Percentiles rank a stretch among this genome's conserved stretches.
Conservation (phyloP, 306 rosid species). For the Neltuma alba region DNA sequence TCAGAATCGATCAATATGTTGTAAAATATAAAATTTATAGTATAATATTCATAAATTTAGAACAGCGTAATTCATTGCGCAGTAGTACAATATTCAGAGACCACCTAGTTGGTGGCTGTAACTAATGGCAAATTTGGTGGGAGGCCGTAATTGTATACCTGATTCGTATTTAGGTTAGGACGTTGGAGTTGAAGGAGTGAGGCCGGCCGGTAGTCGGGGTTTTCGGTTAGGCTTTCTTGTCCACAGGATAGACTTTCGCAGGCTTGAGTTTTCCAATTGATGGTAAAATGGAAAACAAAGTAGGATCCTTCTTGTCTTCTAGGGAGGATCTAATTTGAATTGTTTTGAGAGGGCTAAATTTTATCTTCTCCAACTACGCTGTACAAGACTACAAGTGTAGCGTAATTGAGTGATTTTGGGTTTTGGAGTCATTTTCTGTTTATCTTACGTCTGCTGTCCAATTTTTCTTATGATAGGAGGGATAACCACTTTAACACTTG, state of each 20-base stretch:
- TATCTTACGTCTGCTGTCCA: constrained; percentile 10
- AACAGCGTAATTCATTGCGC: not conserved
- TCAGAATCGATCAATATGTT: not conserved
- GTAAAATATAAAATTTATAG: not conserved
- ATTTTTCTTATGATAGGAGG: constrained; percentile 14
- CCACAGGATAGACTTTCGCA: not conserved
- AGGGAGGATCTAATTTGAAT: constrained; percentile 19
- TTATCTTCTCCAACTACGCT: constrained; percentile 10
- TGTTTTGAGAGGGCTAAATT: not conserved
- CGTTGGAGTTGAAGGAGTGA: constrained; percentile 10
- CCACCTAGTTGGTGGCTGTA: constrained; percentile 14
- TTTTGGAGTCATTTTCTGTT: constrained; percentile 12
- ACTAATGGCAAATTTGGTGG: not conserved
- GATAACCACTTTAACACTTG: constrained; percentile 18
- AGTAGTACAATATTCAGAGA: not conserved
- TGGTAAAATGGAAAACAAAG: constrained; percentile 17
- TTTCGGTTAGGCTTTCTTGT: constrained; percentile 13
- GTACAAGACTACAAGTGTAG: not conserved
- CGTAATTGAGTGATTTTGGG: constrained; percentile 18
- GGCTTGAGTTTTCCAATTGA: not conserved
- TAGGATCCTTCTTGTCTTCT: constrained; percentile 22
- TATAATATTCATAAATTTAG: not conserved
- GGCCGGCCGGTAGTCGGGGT: constrained; percentile 1
- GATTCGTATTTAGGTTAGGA: not conserved
- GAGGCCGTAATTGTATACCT: not conserved